Conservation (phyloP, 2,329 filamentous ascomycete genomes). For the Trichophyton schoenleinii region DNA sequence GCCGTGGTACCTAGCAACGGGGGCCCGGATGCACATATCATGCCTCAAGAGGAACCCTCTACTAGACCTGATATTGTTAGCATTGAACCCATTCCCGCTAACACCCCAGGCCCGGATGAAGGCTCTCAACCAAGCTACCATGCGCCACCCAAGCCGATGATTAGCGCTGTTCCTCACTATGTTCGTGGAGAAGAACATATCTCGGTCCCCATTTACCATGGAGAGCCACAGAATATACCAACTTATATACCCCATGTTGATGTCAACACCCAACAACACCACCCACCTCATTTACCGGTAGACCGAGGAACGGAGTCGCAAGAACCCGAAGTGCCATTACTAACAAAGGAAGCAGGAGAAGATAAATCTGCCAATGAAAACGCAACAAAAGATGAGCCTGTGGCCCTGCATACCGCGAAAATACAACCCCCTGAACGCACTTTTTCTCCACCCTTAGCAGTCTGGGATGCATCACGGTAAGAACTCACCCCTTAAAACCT, state of each 20-base stretch:
- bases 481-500: slow-evolving; percentile 15
- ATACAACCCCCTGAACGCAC: slow-evolving; percentile 23
- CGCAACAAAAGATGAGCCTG: background rate
- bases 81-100: background rate
- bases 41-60: background rate
- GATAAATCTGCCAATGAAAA: background rate
- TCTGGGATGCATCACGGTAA: slow-evolving; percentile 52
- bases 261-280: slow-evolving; percentile 8
- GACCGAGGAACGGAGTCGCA: background rate
- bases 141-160: background rate
- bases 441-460: slow-evolving; percentile 46
- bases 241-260: background rate
- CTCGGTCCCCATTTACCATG: slow-evolving; percentile 14
- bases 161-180: slow-evolving; percentile 33
- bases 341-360: background rate
- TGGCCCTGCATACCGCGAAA: background rate
- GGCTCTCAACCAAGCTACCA: background rate
- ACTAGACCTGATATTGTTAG: background rate
- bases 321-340: background rate
- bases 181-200: slow-evolving; percentile 35
- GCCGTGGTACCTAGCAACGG: background rate
- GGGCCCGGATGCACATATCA: background rate
- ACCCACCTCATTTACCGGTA: background rate
- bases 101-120: background rate
- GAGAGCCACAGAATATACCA: background rate